A percentile compares a stretch with the other conserved stretches of the same genome.
Conservation (phyloP, 441 rosid genomes). For the Sinapis alba region DNA sequence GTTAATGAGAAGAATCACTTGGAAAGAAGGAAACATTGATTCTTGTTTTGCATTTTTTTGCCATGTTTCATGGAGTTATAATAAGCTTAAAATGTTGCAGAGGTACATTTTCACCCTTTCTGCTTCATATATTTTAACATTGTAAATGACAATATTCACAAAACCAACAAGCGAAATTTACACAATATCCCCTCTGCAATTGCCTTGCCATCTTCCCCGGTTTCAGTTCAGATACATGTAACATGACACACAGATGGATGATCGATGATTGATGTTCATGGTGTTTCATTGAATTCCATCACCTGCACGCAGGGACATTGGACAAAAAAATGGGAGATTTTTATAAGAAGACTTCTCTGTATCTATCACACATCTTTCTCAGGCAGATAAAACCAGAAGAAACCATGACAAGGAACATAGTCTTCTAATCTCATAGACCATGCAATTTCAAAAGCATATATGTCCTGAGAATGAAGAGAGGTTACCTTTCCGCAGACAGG, state of each 20-base stretch:
- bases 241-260: conserved; percentile 14
- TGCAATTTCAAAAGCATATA: conserved; percentile 6
- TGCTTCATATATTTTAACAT: conserved; percentile 39
- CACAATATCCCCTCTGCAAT: conserved; percentile 2
- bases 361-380: conserved; percentile 11
- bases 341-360: background rate
- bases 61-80: conserved; percentile 17
- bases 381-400: conserved; percentile 15
- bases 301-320: conserved; percentile 31
- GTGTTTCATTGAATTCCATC: conserved; percentile 45
- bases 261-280: conserved; percentile 16
- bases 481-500: conserved; percentile 87
- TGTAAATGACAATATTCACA: conserved; percentile 33
- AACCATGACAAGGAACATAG: background rate
- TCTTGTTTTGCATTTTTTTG: background rate
- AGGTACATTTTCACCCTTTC: conserved; percentile 28
- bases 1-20: background rate
- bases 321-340: background rate
- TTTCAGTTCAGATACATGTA: conserved; percentile 24
- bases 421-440: background rate
- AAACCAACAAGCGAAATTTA: conserved; percentile 36
- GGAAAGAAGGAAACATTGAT: conserved; percentile 10
- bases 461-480: background rate
- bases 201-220: conserved; percentile 38
- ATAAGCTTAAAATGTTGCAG: conserved; percentile 29